Evolutionary conservation across 192 early-diverging fungal genomes (phyloP), one percentile per base, ranked within the genome.

Genomic region (Chytriomyces sp.): DNA sequence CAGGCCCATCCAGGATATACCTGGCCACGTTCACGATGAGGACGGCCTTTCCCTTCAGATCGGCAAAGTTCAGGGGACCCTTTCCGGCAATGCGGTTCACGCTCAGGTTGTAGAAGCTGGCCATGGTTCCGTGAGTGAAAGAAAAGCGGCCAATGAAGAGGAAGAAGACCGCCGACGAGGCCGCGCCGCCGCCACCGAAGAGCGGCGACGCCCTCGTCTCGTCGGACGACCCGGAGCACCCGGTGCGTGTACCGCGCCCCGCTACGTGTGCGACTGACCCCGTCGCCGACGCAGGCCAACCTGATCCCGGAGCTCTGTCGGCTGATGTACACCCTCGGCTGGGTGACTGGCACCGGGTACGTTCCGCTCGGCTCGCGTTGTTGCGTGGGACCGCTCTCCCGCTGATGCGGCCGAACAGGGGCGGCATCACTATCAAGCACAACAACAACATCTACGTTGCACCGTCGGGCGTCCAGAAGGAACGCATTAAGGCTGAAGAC

Each of bases 381-480:
- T 59, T 93, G 93, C 57, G 92, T 96, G 64, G 89, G 22, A n/a
- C 44, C 44, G 22, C 44, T n/a, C 41, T 49, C 44, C 44, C 44
- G 22, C 44, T 49, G 1, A 49, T 22, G 22, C 14, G 2, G 22
- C 22, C 3, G 22, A 1, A 49, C 12, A 65, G 70, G 36, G 54
- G 66, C 39, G 75, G 59, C 6, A 75, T 73, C 36, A 59, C 74
- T 28, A 73, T 78, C 25, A 70, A 36, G 8, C 26, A 26, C 66
- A 88, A 88, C 73, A 84, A 92, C 32, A 57, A 84, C 56, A 89
- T 93, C 19, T 97, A 91, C 70, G 88, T 98, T 39, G 94, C 96
- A n/a, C 95, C 96, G 4, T 84, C 84, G 61, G 94, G 96, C 38
- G 94, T 99, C 3, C 95, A 97, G 81, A 99, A 99, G 81, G 95